Evolutionary conservation across 768 basidiomycete species (phyloP).

Genomic region (Panaeolus papilionaceus): DNA sequence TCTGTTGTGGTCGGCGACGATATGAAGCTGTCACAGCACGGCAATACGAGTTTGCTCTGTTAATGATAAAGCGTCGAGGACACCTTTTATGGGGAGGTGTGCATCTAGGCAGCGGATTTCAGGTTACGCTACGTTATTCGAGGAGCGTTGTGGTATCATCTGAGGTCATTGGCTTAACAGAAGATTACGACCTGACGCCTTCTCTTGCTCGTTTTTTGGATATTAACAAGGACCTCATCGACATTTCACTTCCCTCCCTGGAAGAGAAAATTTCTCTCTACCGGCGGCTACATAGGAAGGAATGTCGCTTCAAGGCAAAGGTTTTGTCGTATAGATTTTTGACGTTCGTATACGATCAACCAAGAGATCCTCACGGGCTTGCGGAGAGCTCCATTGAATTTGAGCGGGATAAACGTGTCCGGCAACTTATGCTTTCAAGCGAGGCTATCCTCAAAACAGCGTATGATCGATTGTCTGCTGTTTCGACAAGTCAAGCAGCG

Average conservation of each 20-base stretch:
- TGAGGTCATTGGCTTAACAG: constrained; percentile 64
- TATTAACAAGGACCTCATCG: constrained; percentile 59
- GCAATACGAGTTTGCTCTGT: constrained; percentile 51
- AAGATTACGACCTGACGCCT: constrained; percentile 68
- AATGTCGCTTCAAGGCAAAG: constrained; percentile 56
- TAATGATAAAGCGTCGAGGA: constrained; percentile 60
- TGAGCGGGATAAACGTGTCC: constrained; percentile 64
- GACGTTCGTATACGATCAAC: constrained; percentile 62
- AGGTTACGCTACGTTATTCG: constrained; percentile 62
- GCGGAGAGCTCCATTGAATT: constrained; percentile 49
- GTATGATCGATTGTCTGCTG: constrained; percentile 58
- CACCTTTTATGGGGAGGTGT: constrained; percentile 56
- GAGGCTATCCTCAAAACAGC: constrained; percentile 53
- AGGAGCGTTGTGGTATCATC: constrained; percentile 55
- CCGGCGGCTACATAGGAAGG: constrained; percentile 52
- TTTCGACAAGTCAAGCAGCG: constrained; percentile 52
- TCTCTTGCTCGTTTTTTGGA: constrained; percentile 67
- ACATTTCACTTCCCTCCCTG: constrained; percentile 45
- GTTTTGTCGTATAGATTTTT: constrained; percentile 71
- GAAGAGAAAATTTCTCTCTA: constrained; percentile 58
- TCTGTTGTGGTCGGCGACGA: constrained; percentile 50
- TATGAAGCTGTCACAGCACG: constrained; percentile 58
- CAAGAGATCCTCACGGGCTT: constrained; percentile 50
- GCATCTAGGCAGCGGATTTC: constrained; percentile 73
- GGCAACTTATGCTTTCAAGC: constrained; percentile 52